phyloP scores from a whole-genome alignment of 129 eudicot genomes.

The Solidago caesia region DNA sequence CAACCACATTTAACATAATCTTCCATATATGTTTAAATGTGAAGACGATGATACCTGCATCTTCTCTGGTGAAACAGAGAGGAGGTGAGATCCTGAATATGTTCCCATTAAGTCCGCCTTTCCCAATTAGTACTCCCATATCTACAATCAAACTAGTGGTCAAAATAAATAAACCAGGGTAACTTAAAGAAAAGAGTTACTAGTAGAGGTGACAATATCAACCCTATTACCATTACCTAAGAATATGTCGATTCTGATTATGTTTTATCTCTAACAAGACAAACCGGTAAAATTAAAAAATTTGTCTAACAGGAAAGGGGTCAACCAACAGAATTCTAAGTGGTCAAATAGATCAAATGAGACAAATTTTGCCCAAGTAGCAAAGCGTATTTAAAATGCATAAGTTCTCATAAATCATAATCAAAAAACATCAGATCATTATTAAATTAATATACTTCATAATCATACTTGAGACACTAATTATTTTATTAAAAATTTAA shows the following conservation, averaged over 20 bases:
- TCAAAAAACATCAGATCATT: no score
- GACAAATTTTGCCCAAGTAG: no score
- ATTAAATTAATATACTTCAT: no score
- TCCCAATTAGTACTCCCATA: constrained; percentile 71
- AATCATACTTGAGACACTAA: no score
- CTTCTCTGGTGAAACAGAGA: constrained; percentile 71
- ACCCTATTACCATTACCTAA: not conserved
- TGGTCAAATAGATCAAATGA: no score
- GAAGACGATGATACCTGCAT: constrained; percentile 46
- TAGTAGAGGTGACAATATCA: not conserved
- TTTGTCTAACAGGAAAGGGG: no score
- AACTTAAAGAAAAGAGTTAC: not conserved
- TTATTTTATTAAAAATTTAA: not conserved
- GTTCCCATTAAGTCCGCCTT: constrained; percentile 74
- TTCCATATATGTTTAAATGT: not conserved
- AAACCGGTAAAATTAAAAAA: no score
- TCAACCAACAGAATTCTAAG: no score
- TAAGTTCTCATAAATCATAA: no score
- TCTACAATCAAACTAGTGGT: constrained; percentile 34
- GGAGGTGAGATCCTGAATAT: constrained; percentile 80
- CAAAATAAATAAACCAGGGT: not conserved
- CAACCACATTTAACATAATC: not conserved
- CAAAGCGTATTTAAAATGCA: no score
- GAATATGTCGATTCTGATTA: not conserved
- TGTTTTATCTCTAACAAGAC: not conserved